Percentiles rank a stretch among this genome's conserved stretches.
phyloP scores from a whole-genome alignment of 163 green algal genomes.

The Chlamydomonas reinhardtii region DNA sequence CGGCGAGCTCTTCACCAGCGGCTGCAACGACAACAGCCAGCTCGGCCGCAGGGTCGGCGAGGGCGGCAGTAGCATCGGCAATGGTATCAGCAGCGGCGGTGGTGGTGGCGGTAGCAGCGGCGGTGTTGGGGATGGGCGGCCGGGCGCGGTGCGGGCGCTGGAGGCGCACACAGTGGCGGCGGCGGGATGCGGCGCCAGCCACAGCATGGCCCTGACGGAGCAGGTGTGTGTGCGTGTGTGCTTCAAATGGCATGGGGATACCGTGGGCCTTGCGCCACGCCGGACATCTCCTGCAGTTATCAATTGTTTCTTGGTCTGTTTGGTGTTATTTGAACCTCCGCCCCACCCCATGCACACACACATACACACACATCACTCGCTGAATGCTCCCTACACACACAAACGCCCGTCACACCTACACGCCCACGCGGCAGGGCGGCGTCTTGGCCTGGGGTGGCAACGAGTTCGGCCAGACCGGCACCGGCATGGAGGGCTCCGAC shows the following conservation, averaged over 20 bases:
- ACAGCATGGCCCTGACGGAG: constrained; percentile 72
- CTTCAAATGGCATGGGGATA: no score
- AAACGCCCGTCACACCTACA: neutral
- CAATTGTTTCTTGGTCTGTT: no score
- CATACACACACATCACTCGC: no score
- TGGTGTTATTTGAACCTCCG: no score
- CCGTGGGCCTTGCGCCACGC: no score
- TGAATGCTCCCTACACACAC: neutral
- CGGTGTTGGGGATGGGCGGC: neutral
- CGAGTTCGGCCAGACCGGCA: constrained; percentile 58
- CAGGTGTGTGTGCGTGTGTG: constrained; percentile 8
- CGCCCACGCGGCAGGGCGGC: constrained; percentile 48
- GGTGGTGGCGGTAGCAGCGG: neutral
- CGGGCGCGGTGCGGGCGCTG: constrained; percentile 11
- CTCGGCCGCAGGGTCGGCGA: constrained; percentile 52
- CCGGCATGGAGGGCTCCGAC: constrained; percentile 1
- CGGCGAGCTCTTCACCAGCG: constrained; percentile 71
- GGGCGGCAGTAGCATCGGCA: no score
- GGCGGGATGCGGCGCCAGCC: constrained; percentile 62
- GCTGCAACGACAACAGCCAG: constrained; percentile 73
- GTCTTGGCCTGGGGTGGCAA: constrained; percentile 56
- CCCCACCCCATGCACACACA: neutral
- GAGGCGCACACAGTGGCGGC: constrained; percentile 15
- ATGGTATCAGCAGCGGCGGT: constrained; percentile 17
- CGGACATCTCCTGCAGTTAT: no score